Evolutionary conservation across 1,284 basidiomycete genomes (phyloP).

Genomic region (Acaromyces ingoldii): DNA sequence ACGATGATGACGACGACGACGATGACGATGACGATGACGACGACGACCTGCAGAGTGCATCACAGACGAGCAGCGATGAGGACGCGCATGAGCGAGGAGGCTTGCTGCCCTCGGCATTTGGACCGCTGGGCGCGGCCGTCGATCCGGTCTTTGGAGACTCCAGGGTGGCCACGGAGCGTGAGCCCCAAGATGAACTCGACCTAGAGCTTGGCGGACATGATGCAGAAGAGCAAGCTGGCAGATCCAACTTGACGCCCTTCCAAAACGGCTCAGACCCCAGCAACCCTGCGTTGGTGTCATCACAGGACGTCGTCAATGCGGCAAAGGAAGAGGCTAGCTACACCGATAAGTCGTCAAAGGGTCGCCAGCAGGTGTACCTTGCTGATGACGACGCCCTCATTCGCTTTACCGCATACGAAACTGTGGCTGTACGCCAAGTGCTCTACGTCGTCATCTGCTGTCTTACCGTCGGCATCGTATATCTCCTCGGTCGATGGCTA

Average conservation of each 20-base stretch:
- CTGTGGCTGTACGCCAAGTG: conserved; percentile 62
- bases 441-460: conserved; percentile 72
- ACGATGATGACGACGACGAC: conserved; percentile 16
- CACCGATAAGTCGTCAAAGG: conserved; percentile 41
- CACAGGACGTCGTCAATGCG: not conserved
- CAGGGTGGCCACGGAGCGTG: conserved; percentile 30
- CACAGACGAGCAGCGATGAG: conserved; percentile 35
- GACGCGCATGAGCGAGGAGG: conserved; percentile 26
- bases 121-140: conserved; percentile 33
- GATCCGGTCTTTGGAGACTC: conserved; percentile 48
- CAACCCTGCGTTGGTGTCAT: conserved; percentile 4
- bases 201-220: conserved; percentile 26
- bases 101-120: conserved; percentile 42
- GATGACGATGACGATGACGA: conserved; percentile 17
- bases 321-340: conserved; percentile 25
- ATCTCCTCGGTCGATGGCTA: conserved; percentile 86
- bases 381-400: conserved; percentile 86
- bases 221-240: not conserved
- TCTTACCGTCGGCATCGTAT: conserved; percentile 69
- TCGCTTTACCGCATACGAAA: conserved; percentile 83
- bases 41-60: conserved; percentile 10
- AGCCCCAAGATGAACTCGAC: conserved; percentile 39
- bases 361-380: conserved; percentile 76
- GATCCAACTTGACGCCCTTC: not conserved
- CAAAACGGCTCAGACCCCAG: conserved; percentile 17